phyloP scores from a whole-genome alignment of 306 rosid genomes.

The Fragaria vesca region DNA sequence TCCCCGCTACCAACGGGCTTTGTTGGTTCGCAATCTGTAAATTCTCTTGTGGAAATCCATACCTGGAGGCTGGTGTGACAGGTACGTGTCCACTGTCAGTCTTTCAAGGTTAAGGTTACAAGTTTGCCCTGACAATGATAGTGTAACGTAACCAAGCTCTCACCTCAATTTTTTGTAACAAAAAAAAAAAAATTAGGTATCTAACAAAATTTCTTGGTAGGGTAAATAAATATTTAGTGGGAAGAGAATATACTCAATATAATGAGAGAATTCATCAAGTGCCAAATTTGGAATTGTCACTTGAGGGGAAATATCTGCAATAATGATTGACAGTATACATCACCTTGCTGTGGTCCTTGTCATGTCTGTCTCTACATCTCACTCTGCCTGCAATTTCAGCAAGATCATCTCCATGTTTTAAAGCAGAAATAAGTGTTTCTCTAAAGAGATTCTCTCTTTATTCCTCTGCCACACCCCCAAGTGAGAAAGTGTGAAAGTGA shows the following conservation, averaged over 20 bases:
- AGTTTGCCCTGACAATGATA: too few relatives aligned
- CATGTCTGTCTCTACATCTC: constrained; percentile 25
- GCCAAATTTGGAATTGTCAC: constrained; percentile 30
- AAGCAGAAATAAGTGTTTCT: constrained; percentile 33
- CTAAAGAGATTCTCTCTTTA: constrained; percentile 36
- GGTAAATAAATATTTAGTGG: constrained; percentile 27
- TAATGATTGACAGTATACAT: constrained; percentile 30
- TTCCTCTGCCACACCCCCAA: constrained; percentile 39
- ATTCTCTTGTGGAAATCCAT: too few relatives aligned
- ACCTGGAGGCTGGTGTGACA: too few relatives aligned
- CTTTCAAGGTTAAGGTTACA: too few relatives aligned
- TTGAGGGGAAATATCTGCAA: constrained; percentile 23
- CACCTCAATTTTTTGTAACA: too few relatives aligned
- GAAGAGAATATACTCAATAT: constrained; percentile 32
- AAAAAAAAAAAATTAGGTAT: too few relatives aligned
- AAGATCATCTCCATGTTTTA: constrained; percentile 11
- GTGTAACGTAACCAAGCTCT: too few relatives aligned
- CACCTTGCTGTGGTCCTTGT: constrained; percentile 34
- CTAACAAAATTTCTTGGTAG: background rate
- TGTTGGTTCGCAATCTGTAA: too few relatives aligned
- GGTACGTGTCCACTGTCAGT: too few relatives aligned
- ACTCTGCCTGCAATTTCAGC: constrained; percentile 26
- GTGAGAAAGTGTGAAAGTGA: constrained; percentile 10
- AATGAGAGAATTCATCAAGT: constrained; percentile 31
- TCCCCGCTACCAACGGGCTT: too few relatives aligned